These are phyloP conservation scores for Chionographis japonica DNA, from an alignment of 106 monocot species.

Conservation along the genomic window DNA sequence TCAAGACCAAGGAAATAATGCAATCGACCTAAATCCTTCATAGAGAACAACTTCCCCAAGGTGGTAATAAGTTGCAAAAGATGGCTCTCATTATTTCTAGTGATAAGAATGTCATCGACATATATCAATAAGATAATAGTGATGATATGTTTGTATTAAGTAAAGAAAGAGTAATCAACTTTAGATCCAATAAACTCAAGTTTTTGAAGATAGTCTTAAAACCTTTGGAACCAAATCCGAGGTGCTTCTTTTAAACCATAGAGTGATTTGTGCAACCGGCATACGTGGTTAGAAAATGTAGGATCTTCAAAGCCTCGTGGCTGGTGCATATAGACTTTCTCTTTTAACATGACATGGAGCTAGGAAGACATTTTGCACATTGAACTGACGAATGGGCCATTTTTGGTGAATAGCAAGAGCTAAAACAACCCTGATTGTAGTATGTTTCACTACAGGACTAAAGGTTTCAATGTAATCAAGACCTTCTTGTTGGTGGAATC, in stretches of 20 bases:
- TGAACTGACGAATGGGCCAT: not conserved
- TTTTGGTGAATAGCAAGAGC: not conserved
- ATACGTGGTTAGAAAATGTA: not conserved
- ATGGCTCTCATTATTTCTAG: not conserved
- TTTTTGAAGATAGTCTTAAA: not conserved
- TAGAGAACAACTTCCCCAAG: not conserved
- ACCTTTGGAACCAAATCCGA: not conserved
- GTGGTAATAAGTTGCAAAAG: not conserved
- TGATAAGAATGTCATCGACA: not conserved
- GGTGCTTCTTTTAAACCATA: constrained; percentile 11
- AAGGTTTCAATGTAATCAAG: constrained; percentile 11
- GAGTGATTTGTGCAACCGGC: not conserved
- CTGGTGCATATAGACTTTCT: constrained; percentile 8
- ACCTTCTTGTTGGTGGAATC: not conserved
- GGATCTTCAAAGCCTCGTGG: not conserved
- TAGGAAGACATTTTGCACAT: constrained; percentile 5
- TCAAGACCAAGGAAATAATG: constrained; percentile 5
- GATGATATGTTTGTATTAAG: not conserved
- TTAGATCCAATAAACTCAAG: not conserved
- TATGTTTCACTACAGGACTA: not conserved
- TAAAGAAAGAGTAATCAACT: not conserved
- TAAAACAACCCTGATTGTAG: not conserved
- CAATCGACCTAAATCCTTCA: constrained; percentile 1
- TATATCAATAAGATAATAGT: not conserved
- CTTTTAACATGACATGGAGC: not conserved